phyloP scores from a whole-genome alignment of 2,329 filamentous ascomycete genomes.

The Exophiala sp. region DNA sequence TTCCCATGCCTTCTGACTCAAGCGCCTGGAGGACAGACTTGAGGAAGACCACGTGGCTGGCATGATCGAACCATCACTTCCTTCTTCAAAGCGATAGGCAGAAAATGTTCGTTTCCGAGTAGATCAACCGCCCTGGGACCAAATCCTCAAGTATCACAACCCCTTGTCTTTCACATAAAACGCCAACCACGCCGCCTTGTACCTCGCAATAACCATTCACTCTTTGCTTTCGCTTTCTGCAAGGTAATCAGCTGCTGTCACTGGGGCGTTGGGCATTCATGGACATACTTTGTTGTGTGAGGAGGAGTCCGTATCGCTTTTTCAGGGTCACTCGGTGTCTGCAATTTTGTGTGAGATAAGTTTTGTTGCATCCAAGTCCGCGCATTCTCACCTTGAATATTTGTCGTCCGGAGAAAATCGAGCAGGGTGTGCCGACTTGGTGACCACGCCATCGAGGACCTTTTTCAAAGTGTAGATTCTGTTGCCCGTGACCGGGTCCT shows the following conservation, averaged over 20 bases:
- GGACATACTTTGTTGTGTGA: slow-evolving; percentile 66
- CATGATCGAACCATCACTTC: no score
- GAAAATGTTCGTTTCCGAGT: no score
- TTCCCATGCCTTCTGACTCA: no score
- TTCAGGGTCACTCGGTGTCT: slow-evolving; percentile 92
- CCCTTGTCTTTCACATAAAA: background rate
- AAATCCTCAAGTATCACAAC: no score
- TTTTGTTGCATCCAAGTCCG: background rate
- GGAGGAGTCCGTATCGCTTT: slow-evolving; percentile 80
- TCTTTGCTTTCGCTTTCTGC: slow-evolving; percentile 33
- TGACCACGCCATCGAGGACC: slow-evolving; percentile 65
- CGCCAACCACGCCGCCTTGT: background rate
- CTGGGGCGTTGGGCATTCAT: background rate
- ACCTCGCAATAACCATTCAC: slow-evolving; percentile 20
- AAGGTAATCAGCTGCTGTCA: slow-evolving; percentile 17
- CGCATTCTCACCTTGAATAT: slow-evolving; percentile 64
- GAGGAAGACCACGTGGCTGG: no score
- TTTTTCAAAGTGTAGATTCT: slow-evolving; percentile 86
- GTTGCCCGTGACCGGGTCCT: slow-evolving; percentile 68
- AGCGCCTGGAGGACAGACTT: no score
- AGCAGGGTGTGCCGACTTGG: slow-evolving; percentile 92
- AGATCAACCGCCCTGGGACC: no score
- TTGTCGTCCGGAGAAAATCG: slow-evolving; percentile 98
- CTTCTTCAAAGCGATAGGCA: no score
- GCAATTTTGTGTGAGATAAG: slow-evolving; percentile 3